Base-by-base conservation (phyloP, 78 protist species). In the Goniomonas avonlea region DNA sequence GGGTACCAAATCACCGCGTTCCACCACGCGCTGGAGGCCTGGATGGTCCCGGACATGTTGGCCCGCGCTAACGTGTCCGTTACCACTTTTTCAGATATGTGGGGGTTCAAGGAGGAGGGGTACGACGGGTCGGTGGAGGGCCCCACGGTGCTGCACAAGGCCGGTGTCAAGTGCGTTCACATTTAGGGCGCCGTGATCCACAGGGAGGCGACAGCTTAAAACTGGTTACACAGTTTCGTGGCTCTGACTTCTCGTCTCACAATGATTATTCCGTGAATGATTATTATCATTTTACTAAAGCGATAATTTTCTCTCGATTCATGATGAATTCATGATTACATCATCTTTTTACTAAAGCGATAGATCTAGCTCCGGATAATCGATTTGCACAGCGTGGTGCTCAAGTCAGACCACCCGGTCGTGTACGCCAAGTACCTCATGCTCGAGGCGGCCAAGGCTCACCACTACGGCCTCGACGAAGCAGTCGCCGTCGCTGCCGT, bases 91-190 rank as follows among this genome's bases (percentile, higher is more conserved):
- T 9, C 76, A 9, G 76, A 71, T 60, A 17, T 43, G 53, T 43
- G 41, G 41, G 76, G 76, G n/a, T 71, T 17, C 76, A 71, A 71
- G 38, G 53, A 17, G 71, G 76, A 71, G 38, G 76, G 59, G 38
- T 71, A 71, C 38, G 76, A 71, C 53, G 34, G 61, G 13, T 37
- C 35, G 25, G 50, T 13, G 41, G n/a, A 13, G 13, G 76, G 59
- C 9, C 76, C 76, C 41, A 71, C 9, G 38, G 13, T 71, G n/a
- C 53, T 71, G 41, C 25, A 17, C n/a, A 13, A 71, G 9, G 53
- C 41, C 38, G 76, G 76, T 41, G 76, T 71, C 53, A 43, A 35
- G 32, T n/a, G n/a, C n/a, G n/a, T n/a, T n/a, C n/a, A n/a, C n/a
- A n/a, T n/a, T n/a, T n/a, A n/a, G n/a, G n/a, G n/a, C n/a, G n/a